Conservation (phyloP, 768 basidiomycete genomes). For the Chalciporus sphaerocephalus region DNA sequence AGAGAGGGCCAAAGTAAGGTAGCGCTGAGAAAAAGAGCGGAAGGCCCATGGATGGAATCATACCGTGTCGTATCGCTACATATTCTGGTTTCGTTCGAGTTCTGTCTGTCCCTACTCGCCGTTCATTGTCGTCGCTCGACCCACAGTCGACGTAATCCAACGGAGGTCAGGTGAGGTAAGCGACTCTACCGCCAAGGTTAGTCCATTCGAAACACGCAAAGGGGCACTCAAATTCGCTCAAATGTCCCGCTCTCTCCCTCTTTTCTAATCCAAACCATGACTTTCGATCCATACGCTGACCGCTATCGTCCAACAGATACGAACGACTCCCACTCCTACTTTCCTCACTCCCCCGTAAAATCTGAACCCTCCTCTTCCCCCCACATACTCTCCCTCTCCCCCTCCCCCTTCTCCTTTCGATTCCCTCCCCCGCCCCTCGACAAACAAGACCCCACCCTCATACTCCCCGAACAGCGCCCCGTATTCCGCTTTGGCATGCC, state of each 20-base stretch:
- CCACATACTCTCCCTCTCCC: conserved; percentile 19
- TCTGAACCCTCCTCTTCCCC: conserved; percentile 27
- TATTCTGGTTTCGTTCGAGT: too few relatives aligned
- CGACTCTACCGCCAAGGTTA: neutral
- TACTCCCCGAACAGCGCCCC: conserved; percentile 5
- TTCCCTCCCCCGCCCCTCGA: conserved; percentile 12
- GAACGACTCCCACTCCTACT: neutral
- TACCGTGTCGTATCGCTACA: too few relatives aligned
- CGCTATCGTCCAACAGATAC: conserved; percentile 12
- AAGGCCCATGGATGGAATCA: conserved; percentile 1
- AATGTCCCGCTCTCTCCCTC: neutral
- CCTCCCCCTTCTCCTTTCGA: conserved; percentile 24
- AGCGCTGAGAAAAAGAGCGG: neutral
- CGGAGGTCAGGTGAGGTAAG: conserved; percentile 20
- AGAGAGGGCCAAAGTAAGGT: conserved; percentile 1
- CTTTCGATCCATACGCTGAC: conserved; percentile 24
- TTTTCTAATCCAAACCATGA: conserved; percentile 8
- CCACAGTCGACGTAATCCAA: neutral
- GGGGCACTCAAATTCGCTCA: conserved; percentile 1
- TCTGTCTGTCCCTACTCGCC: too few relatives aligned
- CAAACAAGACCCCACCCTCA: neutral
- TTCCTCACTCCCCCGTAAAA: conserved; percentile 22
- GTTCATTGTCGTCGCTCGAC: too few relatives aligned
- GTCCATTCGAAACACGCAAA: conserved; percentile 2
- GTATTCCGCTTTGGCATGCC: conserved; percentile 29